Evolutionary conservation across 495 filamentous ascomycete species (phyloP).

Genomic region (Antarctomyces pellizariae): DNA sequence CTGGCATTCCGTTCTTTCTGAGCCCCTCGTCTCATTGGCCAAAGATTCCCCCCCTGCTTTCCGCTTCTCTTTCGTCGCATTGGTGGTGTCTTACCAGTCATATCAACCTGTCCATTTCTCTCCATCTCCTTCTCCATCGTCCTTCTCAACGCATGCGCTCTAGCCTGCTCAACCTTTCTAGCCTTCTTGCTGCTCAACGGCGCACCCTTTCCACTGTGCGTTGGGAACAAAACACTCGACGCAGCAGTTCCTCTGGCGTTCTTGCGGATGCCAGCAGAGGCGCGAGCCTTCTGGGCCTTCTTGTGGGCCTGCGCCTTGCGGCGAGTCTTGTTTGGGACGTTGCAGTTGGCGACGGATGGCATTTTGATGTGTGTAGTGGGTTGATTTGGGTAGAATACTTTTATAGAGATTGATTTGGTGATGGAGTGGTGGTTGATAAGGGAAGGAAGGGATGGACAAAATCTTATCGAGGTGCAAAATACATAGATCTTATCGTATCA

Average conservation of each 20-base stretch:
- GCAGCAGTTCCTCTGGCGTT: conserved; percentile 9
- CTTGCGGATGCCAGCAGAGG: conserved; percentile 9
- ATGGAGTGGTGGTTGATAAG: no score
- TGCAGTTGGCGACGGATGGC: conserved; percentile 12
- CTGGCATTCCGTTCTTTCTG: no score
- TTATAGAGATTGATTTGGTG: no score
- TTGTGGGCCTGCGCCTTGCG: conserved; percentile 7
- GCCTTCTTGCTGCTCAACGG: conserved; percentile 12
- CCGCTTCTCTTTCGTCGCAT: no score
- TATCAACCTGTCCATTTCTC: conserved; percentile 10
- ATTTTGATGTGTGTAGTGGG: no score
- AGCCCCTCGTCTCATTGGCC: no score
- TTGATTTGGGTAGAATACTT: no score
- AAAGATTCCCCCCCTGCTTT: no score
- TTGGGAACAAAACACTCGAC: conserved; percentile 10
- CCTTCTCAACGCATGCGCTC: conserved; percentile 9
- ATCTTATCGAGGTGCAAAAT: no score
- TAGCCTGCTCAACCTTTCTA: conserved; percentile 10
- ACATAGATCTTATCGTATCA: no score
- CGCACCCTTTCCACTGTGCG: conserved; percentile 9
- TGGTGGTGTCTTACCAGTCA: no score
- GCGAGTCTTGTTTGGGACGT: conserved; percentile 12
- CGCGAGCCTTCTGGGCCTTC: conserved; percentile 10
- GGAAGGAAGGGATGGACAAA: no score
- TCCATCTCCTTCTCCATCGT: conserved; percentile 11